Percentiles rank a stretch among this genome's conserved stretches.
These are phyloP conservation scores for Stenogyne calaminthoides DNA, from an alignment of 305 asterid species.

Conservation along the genomic window DNA sequence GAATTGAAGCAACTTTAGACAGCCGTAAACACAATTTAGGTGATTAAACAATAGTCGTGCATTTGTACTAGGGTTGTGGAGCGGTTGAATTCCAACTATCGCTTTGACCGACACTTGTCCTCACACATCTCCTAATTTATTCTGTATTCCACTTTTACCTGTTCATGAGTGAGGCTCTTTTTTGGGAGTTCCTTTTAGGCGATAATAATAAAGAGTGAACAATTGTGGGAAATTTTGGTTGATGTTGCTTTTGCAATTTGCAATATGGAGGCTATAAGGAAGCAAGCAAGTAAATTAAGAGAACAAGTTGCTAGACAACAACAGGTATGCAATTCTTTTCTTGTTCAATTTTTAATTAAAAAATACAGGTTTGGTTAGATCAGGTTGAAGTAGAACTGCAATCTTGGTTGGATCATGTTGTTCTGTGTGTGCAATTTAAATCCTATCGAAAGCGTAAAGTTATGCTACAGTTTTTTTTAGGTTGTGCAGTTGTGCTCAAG, in stretches of 20 bases:
- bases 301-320: constrained; percentile 97
- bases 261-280: constrained; percentile 86
- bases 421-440: background rate
- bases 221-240: constrained; percentile 22
- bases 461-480: background rate
- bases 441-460: constrained; percentile 10
- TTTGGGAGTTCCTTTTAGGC: background rate
- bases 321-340: constrained; percentile 51
- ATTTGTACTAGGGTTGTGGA: constrained; percentile 19
- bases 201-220: constrained; percentile 10
- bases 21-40: constrained; percentile 26
- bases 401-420: constrained; percentile 25
- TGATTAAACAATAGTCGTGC: constrained; percentile 3
- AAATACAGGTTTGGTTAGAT: background rate
- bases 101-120: constrained; percentile 41
- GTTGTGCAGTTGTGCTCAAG: background rate
- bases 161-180: constrained; percentile 7
- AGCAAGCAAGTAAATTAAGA: constrained; percentile 85
- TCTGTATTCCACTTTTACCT: constrained; percentile 17
- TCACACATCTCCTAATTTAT: constrained; percentile 22
- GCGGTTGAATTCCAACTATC: constrained; percentile 32
- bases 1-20: constrained; percentile 1
- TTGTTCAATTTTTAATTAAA: background rate
- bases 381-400: constrained; percentile 1
- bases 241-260: constrained; percentile 31